phyloP scores from a whole-genome alignment of 2,329 filamentous ascomycete genomes.

The Helminthosporium solani region DNA sequence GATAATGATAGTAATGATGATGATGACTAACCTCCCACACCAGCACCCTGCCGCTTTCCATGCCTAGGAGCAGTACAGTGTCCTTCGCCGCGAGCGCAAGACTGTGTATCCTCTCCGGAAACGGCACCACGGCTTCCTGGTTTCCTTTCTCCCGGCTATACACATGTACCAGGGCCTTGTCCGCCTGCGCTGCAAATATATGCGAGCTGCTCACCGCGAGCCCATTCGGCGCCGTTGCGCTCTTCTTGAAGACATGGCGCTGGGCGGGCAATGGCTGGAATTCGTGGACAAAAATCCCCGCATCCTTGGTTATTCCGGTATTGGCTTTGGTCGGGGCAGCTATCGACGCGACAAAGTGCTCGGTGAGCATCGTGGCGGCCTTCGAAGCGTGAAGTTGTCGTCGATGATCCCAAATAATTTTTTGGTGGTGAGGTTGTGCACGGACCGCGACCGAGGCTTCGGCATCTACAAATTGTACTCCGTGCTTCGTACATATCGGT shows the following conservation, averaged over 20 bases:
- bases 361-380: slow-evolving; percentile 49
- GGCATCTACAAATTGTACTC: no score
- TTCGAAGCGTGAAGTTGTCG: slow-evolving; percentile 1
- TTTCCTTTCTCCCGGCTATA: slow-evolving; percentile 82
- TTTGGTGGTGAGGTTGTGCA: neutral
- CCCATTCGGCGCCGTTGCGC: slow-evolving; percentile 74
- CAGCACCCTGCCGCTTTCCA: slow-evolving; percentile 79
- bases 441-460: neutral
- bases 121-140: slow-evolving; percentile 84
- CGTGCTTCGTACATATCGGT: no score
- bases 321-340: slow-evolving; percentile 45
- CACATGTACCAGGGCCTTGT: slow-evolving; percentile 90
- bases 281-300: slow-evolving; percentile 83
- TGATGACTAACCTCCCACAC: slow-evolving; percentile 80
- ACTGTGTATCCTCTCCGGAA: slow-evolving; percentile 82
- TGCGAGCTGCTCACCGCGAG: slow-evolving; percentile 79
- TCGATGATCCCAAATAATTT: neutral
- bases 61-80: slow-evolving; percentile 73
- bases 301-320: slow-evolving; percentile 65
- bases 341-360: slow-evolving; percentile 53
- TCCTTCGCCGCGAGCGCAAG: slow-evolving; percentile 68
- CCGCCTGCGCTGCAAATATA: slow-evolving; percentile 86
- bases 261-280: slow-evolving; percentile 75
- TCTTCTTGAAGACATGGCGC: slow-evolving; percentile 85
- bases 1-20: no score